A percentile compares a stretch with the other conserved stretches of the same genome.
phyloP scores from a whole-genome alignment of 306 rosid species.

The Senna siamea region DNA sequence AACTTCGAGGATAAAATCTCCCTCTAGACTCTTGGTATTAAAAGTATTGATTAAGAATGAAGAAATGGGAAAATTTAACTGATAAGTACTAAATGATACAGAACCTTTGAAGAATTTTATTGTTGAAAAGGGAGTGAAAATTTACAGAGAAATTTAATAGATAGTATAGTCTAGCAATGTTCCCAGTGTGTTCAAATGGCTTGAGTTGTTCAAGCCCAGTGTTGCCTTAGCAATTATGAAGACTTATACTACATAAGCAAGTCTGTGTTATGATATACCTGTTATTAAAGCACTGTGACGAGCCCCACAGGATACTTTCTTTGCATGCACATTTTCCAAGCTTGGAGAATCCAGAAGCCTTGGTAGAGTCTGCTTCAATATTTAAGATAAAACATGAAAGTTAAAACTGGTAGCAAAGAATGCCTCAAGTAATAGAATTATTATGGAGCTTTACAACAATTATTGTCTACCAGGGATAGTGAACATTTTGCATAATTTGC shows the following conservation, averaged over 20 bases:
- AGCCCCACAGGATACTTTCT: conserved; percentile 86
- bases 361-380: conserved; percentile 70
- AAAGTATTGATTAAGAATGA: neutral
- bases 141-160: neutral
- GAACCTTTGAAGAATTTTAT: neutral
- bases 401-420: conserved; percentile 24
- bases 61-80: neutral
- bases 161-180: conserved; percentile 20
- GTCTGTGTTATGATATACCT: conserved; percentile 49
- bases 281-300: conserved; percentile 87
- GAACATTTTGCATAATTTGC: neutral
- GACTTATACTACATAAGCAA: neutral
- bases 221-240: neutral
- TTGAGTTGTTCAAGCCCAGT: no score
- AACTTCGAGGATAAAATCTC: neutral
- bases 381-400: conserved; percentile 27
- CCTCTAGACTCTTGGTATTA: neutral
- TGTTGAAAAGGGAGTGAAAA: neutral
- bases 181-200: no score
- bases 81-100: neutral
- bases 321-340: conserved; percentile 74
- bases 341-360: conserved; percentile 79
- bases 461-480: neutral
- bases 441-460: conserved; percentile 3
- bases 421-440: conserved; percentile 1